Conservation (phyloP, 129 eudicot genomes). For the Calendula officinalis region DNA sequence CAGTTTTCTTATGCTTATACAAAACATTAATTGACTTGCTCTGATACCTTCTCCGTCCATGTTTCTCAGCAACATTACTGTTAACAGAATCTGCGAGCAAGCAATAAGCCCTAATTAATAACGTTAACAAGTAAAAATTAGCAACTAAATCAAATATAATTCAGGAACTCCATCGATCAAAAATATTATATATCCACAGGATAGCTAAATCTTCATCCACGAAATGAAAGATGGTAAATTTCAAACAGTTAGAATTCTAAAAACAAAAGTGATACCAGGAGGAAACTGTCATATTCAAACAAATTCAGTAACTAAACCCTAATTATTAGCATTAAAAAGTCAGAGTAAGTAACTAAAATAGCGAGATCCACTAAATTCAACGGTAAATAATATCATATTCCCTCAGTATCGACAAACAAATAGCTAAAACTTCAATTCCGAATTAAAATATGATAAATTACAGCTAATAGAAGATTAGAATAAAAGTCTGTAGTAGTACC, state of each 20-base stretch:
- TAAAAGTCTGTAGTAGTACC: constrained; percentile 13
- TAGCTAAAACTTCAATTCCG: not conserved
- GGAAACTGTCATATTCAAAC: too few relatives aligned
- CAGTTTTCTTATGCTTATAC: constrained; percentile 86
- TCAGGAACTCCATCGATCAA: not conserved
- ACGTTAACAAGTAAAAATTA: constrained; percentile 8
- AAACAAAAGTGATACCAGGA: not conserved
- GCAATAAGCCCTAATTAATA: constrained; percentile 31
- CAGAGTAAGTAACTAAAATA: too few relatives aligned
- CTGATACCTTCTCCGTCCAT: constrained; percentile 88
- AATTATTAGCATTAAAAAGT: not conserved
- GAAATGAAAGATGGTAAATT: not conserved
- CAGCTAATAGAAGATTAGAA: not conserved
- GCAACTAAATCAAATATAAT: constrained; percentile 1
- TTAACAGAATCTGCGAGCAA: constrained; percentile 47
- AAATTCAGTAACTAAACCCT: not conserved
- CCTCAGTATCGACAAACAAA: too few relatives aligned
- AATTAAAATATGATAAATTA: too few relatives aligned
- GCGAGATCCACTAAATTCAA: not conserved
- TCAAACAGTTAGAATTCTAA: not conserved
- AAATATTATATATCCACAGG: not conserved
- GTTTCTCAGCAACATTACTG: constrained; percentile 72
- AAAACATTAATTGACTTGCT: constrained; percentile 80
- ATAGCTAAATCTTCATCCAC: not conserved
- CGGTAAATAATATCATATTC: not conserved